These are phyloP conservation scores for Ceratobasidium sp. DNA, from an alignment of 1,284 basidiomycete species.

Conservation along the genomic window DNA sequence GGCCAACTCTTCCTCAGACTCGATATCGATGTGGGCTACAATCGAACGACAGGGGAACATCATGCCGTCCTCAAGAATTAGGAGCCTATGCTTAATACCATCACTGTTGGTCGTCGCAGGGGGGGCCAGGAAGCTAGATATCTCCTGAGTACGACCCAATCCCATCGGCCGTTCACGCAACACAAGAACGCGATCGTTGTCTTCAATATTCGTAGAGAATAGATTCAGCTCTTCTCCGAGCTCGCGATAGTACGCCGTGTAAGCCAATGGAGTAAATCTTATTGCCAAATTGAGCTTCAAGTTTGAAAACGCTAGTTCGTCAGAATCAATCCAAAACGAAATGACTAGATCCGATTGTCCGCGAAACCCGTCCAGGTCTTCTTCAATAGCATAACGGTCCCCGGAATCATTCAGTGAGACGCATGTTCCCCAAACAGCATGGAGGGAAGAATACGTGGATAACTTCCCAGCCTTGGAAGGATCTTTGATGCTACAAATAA, in stretches of 20 bases:
- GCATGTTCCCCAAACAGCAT: constrained; percentile 25
- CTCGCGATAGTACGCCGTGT: too few relatives aligned
- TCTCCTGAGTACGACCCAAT: neutral
- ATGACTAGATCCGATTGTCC: too few relatives aligned
- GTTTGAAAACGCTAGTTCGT: too few relatives aligned
- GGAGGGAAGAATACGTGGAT: neutral
- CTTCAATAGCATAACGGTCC: constrained; percentile 19
- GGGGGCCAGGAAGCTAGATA: too few relatives aligned
- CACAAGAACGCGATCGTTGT: constrained; percentile 8
- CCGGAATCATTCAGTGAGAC: neutral
- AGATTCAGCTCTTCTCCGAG: neutral
- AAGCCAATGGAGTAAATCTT: neutral
- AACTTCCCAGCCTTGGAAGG: neutral
- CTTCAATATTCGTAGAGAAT: neutral
- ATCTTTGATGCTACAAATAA: constrained; percentile 4
- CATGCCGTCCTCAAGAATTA: too few relatives aligned
- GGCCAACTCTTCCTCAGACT: too few relatives aligned
- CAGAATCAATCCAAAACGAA: too few relatives aligned
- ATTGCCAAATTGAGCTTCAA: neutral
- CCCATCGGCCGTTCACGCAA: constrained; percentile 27
- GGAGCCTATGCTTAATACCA: too few relatives aligned
- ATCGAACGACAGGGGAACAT: too few relatives aligned
- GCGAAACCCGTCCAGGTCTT: constrained; percentile 4
- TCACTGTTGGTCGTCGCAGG: too few relatives aligned
- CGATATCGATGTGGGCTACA: too few relatives aligned